phyloP scores from a whole-genome alignment of 352 stramenopile genomes.

The Globisporangium solare region DNA sequence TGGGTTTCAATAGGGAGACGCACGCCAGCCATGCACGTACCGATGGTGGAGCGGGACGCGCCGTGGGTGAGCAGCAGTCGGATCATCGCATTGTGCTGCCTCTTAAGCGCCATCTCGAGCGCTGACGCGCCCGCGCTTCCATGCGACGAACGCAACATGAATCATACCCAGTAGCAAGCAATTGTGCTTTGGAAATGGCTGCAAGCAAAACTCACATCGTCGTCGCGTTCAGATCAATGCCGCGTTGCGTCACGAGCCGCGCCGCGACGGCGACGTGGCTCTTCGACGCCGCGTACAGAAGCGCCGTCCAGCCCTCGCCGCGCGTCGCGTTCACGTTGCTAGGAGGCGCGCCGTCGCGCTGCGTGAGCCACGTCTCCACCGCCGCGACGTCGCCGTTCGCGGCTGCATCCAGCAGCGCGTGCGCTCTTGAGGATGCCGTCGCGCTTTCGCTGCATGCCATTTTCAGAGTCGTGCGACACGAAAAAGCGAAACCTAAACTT shows the following conservation, averaged over 20 bases:
- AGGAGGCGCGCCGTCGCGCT: not conserved
- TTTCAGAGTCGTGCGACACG: too few relatives aligned
- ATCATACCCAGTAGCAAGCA: too few relatives aligned
- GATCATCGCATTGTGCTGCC: conserved; percentile 35
- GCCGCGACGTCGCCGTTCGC: conserved; percentile 26
- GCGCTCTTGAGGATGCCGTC: conserved; percentile 3
- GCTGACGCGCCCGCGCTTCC: conserved; percentile 51
- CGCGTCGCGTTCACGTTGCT: conserved; percentile 50
- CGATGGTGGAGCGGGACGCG: conserved; percentile 48
- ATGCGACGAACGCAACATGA: too few relatives aligned
- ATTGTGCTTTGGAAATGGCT: too few relatives aligned
- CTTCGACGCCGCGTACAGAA: conserved; percentile 59
- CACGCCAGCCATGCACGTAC: conserved; percentile 18
- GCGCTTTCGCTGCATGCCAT: not conserved
- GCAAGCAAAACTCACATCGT: conserved; percentile 30
- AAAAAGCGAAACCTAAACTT: not conserved
- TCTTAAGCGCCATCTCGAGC: conserved; percentile 46
- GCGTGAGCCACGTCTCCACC: conserved; percentile 37
- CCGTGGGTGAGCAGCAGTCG: conserved; percentile 40
- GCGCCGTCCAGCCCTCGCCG: conserved; percentile 64
- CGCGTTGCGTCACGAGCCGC: conserved; percentile 29
- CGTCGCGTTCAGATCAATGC: conserved; percentile 49
- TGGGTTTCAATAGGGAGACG: too few relatives aligned
- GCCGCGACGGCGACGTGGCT: conserved; percentile 37
- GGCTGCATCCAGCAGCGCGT: conserved; percentile 50